These are phyloP conservation scores for Colletotrichum liaoningense DNA, from an alignment of 2,329 filamentous ascomycete genomes.

Conservation along the genomic window DNA sequence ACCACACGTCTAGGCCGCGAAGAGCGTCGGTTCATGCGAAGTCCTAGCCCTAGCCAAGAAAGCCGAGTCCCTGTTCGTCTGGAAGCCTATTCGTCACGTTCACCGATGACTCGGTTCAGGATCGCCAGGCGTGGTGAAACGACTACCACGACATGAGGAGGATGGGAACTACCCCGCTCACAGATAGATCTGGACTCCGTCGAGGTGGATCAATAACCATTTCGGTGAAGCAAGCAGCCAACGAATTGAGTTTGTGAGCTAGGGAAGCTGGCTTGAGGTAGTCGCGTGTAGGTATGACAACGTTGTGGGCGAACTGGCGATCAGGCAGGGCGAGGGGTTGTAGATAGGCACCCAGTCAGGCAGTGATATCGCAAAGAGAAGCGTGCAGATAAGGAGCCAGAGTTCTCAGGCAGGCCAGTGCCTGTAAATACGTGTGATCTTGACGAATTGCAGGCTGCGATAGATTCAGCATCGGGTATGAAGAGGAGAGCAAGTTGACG, in stretches of 20 bases:
- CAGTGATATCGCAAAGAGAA: not conserved
- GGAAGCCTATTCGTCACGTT: constrained; percentile 8
- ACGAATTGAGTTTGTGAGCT: not conserved
- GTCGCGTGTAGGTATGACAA: not conserved
- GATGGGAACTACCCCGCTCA: constrained; percentile 16
- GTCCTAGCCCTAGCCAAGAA: constrained; percentile 10
- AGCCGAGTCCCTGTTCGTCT: not conserved
- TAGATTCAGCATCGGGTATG: not conserved
- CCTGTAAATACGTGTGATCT: not conserved
- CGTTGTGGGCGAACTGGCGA: not conserved
- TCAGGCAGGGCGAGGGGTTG: not conserved
- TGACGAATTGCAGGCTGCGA: too few species aligned
- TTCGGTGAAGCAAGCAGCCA: not conserved
- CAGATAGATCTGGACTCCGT: not conserved
- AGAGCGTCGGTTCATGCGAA: not conserved
- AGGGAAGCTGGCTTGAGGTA: not conserved
- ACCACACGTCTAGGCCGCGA: constrained; percentile 1
- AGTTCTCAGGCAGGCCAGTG: not conserved
- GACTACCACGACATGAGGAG: not conserved
- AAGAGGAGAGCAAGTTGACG: not conserved
- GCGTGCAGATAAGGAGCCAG: not conserved
- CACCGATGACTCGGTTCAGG: constrained; percentile 16
- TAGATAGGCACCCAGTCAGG: not conserved
- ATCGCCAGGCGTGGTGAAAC: not conserved
- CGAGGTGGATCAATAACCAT: not conserved